Evolutionary conservation across 2,329 filamentous ascomycete genomes (phyloP).

Genomic region (Microcyclospora tardicrescens): DNA sequence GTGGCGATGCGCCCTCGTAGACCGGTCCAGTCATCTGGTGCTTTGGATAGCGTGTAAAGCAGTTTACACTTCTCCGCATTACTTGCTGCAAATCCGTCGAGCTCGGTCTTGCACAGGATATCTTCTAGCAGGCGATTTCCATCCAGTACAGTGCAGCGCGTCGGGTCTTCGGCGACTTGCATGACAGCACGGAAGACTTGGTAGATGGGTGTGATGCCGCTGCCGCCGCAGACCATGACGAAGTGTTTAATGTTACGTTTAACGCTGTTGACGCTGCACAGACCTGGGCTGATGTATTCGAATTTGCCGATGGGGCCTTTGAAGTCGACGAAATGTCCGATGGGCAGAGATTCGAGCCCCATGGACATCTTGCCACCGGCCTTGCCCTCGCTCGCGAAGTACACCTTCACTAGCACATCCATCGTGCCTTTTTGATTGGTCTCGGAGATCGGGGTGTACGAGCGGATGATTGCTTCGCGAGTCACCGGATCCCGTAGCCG

Average conservation of each 20-base stretch:
- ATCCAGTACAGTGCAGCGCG: conserved; percentile 59
- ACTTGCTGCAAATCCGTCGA: conserved; percentile 48
- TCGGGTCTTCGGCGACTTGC: conserved; percentile 48
- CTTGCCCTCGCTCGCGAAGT: conserved; percentile 45
- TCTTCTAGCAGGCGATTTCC: conserved; percentile 68
- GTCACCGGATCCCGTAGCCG: conserved; percentile 60
- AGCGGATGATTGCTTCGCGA: conserved; percentile 62
- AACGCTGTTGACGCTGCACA: conserved; percentile 47
- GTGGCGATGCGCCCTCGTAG: conserved; percentile 52
- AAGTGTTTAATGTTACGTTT: conserved; percentile 51
- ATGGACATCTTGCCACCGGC: conserved; percentile 71
- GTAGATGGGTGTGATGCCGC: conserved; percentile 85
- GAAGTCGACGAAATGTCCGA: conserved; percentile 66
- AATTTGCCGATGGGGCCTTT: conserved; percentile 84
- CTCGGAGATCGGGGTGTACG: conserved; percentile 74
- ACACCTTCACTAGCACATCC: conserved; percentile 72
- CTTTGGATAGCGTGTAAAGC: conserved; percentile 56
- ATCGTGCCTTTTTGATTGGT: conserved; percentile 48
- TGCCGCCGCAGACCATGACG: conserved; percentile 77
- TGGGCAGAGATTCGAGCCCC: conserved; percentile 58
- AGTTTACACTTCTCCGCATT: conserved; percentile 49
- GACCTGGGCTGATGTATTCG: conserved; percentile 57
- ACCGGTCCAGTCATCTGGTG: conserved; percentile 53
- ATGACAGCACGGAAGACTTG: conserved; percentile 68
- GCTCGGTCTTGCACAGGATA: conserved; percentile 63